A percentile compares a stretch with the other conserved stretches of the same genome.
These are phyloP conservation scores for Backusella morwellensis DNA, from an alignment of 192 early-diverging fungal genomes.

Conservation along the genomic window DNA sequence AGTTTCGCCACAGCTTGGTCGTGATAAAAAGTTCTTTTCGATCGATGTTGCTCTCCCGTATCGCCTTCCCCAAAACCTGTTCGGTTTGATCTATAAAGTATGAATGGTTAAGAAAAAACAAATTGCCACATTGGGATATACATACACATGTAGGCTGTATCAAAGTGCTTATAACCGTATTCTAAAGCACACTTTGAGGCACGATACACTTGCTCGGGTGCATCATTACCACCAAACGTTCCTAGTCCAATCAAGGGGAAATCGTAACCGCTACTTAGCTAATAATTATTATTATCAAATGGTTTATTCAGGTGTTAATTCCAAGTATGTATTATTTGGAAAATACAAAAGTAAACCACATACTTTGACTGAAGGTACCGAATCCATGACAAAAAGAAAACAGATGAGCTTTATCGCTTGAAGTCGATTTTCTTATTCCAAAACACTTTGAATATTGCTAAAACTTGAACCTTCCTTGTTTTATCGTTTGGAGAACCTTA, in stretches of 20 bases:
- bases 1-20: conserved; percentile 65
- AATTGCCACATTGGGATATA: not conserved
- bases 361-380: conserved; percentile 9
- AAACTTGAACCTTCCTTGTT: not conserved
- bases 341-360: not conserved
- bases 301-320: not conserved
- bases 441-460: not conserved
- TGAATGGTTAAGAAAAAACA: not conserved
- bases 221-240: conserved; percentile 27
- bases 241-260: conserved; percentile 29
- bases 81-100: conserved; percentile 14
- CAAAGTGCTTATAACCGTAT: conserved; percentile 25
- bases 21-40: conserved; percentile 76
- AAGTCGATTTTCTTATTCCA: not conserved
- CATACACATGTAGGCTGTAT: conserved; percentile 28
- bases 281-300: not conserved
- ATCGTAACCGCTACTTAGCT: conserved; percentile 30
- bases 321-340: not conserved
- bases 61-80: conserved; percentile 52
- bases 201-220: conserved; percentile 25
- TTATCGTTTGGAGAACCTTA: not conserved
- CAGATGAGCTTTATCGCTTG: not conserved
- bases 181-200: conserved; percentile 21
- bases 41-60: conserved; percentile 48
- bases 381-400: not conserved